A percentile compares a stretch with the other conserved stretches of the same genome.
Evolutionary conservation across 2,329 filamentous ascomycete genomes (phyloP).

Genomic region (Scedosporium minutisporum): DNA sequence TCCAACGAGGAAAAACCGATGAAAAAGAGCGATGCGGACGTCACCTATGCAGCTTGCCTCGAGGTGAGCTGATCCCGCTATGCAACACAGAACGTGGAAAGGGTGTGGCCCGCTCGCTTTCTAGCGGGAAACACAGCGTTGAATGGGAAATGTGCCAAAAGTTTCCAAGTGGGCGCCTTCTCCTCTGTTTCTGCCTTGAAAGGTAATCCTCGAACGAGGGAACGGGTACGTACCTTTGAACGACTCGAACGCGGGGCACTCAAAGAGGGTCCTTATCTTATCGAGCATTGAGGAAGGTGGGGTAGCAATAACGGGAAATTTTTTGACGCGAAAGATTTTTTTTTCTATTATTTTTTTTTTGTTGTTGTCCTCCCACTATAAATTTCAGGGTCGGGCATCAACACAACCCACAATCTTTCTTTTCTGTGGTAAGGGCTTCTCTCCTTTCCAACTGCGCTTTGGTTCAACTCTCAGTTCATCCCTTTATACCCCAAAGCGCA

Average conservation of each 20-base stretch:
- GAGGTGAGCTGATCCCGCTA: too few relatives aligned
- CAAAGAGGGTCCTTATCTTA: conserved; percentile 4
- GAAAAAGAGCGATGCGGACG: too few relatives aligned
- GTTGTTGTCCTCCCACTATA: conserved; percentile 3
- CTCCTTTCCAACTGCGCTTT: conserved; percentile 1
- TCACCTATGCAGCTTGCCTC: too few relatives aligned
- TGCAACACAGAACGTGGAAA: too few relatives aligned
- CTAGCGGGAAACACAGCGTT: background rate
- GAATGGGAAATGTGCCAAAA: background rate
- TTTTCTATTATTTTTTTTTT: conserved; percentile 1
- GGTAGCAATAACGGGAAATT: conserved; percentile 5
- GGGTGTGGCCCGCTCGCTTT: too few relatives aligned
- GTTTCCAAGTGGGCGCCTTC: background rate
- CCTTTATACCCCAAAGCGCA: background rate
- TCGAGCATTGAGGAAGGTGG: conserved; percentile 3
- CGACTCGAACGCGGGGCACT: conserved; percentile 1
- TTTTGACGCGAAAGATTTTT: conserved; percentile 6
- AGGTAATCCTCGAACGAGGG: background rate
- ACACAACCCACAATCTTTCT: background rate
- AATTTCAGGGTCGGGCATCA: conserved; percentile 6
- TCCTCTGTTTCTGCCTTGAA: background rate
- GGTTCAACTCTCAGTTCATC: background rate
- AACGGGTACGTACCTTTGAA: background rate
- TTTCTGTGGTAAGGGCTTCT: conserved; percentile 1
- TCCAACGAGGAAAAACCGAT: too few relatives aligned